Base-by-base conservation (phyloP, 2,329 filamentous ascomycete species). In the Macrophomina pseudophaseolina region DNA sequence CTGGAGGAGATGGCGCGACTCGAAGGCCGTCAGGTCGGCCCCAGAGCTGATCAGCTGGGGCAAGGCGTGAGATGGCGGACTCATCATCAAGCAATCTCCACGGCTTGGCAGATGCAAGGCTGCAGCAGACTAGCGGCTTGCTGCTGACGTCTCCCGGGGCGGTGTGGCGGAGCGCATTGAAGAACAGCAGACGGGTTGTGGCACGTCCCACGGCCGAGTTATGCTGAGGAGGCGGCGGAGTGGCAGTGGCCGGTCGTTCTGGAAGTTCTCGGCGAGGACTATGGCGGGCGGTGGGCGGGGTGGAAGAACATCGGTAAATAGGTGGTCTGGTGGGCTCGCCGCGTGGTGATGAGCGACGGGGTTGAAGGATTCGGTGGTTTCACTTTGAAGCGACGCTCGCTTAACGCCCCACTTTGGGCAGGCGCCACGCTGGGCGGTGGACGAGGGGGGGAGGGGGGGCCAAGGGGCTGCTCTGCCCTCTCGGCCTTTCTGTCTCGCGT, bases 391-490 rank as follows among this genome's bases (percentile, higher is more conserved):
- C 53, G 53, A 56, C 8, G n/a, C 35, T 56, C 53, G 53, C 53
- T 56, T 56, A 40, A 42, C 33, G 53, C 53, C 53, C 53, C 53
- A 56, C 53, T 56, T 56, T 5, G 53, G 53, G 53, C 51, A 54
- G 51, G 51, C 32, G 2, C 6, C 28, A 16, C 23, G 14, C 49
- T 28, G 35, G 51, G 51, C 16, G 16, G 14, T 12, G 51, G 16
- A n/a, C 42, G 42, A 44, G 3, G 42, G 40, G 5, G 40, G 9
- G 9, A 8, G 16, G 40, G 42, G 42, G 42, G 42, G 42, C 6
- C 42, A 44, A 44, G 42, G 42, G 42, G 42, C 42, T 44, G 42
- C 42, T 5, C 11, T 23, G 48, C 48, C 30, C 18, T 8, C 30
- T 52, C 49, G 49, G 23, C 35, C 23, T 23, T 23, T 23, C 23